Percentiles rank a stretch among this genome's conserved stretches.
phyloP scores from a whole-genome alignment of 2,329 filamentous ascomycete genomes.

The Verticillium dahliae region DNA sequence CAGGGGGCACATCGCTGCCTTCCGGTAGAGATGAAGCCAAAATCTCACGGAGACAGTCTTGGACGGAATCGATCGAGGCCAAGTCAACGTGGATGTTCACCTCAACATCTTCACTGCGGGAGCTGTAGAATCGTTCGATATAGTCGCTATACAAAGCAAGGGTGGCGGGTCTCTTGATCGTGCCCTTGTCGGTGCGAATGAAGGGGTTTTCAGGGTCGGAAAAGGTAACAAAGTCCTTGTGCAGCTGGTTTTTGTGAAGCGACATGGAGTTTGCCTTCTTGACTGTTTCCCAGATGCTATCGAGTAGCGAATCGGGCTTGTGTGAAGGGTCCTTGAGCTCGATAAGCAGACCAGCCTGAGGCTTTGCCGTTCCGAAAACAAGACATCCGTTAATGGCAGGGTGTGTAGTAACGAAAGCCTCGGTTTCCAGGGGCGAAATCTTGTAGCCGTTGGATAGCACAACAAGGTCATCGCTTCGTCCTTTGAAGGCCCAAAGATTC shows the following conservation, averaged over 20 bases:
- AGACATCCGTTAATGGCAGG: slow-evolving; percentile 18
- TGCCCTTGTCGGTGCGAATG: slow-evolving; percentile 36
- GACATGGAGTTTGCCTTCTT: slow-evolving; percentile 33
- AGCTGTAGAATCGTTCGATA: slow-evolving; percentile 37
- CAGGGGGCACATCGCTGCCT: slow-evolving; percentile 8
- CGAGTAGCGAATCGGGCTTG: slow-evolving; percentile 21
- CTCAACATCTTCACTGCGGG: slow-evolving; percentile 9
- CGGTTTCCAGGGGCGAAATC: slow-evolving; percentile 21
- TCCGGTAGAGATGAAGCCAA: slow-evolving; percentile 13
- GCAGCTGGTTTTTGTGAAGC: slow-evolving; percentile 33
- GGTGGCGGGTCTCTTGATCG: slow-evolving; percentile 32
- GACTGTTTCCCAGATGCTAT: slow-evolving; percentile 36
- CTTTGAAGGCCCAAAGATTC: slow-evolving; percentile 20
- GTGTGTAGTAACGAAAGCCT: slow-evolving; percentile 18
- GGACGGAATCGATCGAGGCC: slow-evolving; percentile 15
- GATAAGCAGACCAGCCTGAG: slow-evolving; percentile 18
- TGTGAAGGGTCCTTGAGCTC: slow-evolving; percentile 16
- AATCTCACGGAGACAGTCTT: slow-evolving; percentile 11
- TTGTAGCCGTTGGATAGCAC: slow-evolving; percentile 24
- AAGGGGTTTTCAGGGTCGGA: slow-evolving; percentile 34
- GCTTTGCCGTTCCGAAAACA: slow-evolving; percentile 17
- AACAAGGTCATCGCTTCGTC: slow-evolving; percentile 21
- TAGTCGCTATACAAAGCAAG: slow-evolving; percentile 32
- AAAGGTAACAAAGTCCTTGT: slow-evolving; percentile 32
- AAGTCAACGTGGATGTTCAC: slow-evolving; percentile 12